These are phyloP conservation scores for Helenozyma rhizophorensis DNA, from an alignment of 805 yeast genomes.

Conservation along the genomic window DNA sequence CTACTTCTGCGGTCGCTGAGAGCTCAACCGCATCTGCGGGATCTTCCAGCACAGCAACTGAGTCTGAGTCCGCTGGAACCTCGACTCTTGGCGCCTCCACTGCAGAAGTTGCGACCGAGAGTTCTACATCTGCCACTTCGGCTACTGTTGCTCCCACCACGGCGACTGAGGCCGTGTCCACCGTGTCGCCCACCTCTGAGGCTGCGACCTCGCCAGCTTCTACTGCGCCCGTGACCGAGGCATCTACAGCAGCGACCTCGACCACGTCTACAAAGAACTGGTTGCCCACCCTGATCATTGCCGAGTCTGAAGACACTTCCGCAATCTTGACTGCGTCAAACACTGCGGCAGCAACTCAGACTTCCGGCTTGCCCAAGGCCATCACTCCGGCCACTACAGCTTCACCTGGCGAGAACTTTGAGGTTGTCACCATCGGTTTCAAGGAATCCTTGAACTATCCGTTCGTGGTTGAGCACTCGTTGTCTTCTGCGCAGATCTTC, in stretches of 20 bases:
- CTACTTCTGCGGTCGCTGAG: not conserved
- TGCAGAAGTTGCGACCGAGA: conserved; percentile 4
- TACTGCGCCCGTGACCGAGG: conserved; percentile 1
- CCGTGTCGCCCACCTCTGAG: not conserved
- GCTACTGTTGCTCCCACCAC: not conserved
- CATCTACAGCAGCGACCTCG: conserved; percentile 2
- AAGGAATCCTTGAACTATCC: conserved; percentile 76
- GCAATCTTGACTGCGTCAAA: conserved; percentile 3
- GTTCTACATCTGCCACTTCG: not conserved
- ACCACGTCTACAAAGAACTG: conserved; percentile 19
- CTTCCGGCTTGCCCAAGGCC: conserved; percentile 66
- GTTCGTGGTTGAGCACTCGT: conserved; percentile 67
- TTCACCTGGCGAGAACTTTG: conserved; percentile 42
- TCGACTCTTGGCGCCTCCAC: conserved; percentile 12
- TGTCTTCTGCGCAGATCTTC: conserved; percentile 81
- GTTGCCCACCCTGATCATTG: conserved; percentile 34
- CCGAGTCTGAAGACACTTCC: conserved; percentile 16
- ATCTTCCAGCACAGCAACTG: conserved; percentile 7
- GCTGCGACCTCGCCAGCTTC: not conserved
- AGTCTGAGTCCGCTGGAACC: conserved; percentile 7
- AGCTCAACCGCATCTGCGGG: not conserved
- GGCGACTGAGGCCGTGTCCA: not conserved
- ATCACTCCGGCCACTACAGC: conserved; percentile 63
- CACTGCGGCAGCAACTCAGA: conserved; percentile 10
- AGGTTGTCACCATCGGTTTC: conserved; percentile 72